Evolutionary conservation across 192 early-diverging fungal species (phyloP), one percentile per base, ranked within the genome.

Genomic region (Backusella luteola): DNA sequence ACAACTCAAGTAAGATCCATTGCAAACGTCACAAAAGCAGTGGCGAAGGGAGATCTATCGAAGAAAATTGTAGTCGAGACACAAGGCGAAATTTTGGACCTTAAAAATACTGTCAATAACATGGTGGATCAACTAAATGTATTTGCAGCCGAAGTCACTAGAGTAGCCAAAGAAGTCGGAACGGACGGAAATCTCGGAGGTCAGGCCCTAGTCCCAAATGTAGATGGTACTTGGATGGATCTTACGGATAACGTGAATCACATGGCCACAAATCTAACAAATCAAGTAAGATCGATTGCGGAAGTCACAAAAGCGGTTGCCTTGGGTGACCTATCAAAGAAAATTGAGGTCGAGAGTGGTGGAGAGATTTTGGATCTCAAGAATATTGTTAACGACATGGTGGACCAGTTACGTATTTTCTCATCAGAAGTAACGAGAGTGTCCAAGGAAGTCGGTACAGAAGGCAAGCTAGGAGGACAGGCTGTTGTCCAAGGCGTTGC

Each of bases 111-210:
- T 1, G 91, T 94, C 39, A 94, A 94, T 78, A 84, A 76, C 0
- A 90, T 94, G 89, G 91, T 91, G 21, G 91, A 90, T 67, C 91
- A 88, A 52, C 68, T 88, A 1, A 80, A 76, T 1, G 84, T 76
- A 1, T 88, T 88, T 79, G 85, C 85, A 6, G 80, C 81, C 32
- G 91, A 94, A 81, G 93, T 93, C 0, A 90, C 90, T 0, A 88
- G 93, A 69, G 91, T 94, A 4, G 90, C 93, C 1, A 78, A 83
- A 0, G 90, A 92, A 78, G 93, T 94, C 19, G 93, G 93, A 4
- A 94, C 91, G 0, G 87, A 91, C 66, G 92, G 92, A 6, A 83
- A 82, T 35, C 75, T 94, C 7, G 92, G 91, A 4, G 88, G 85
- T 7, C 90, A 90, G 74, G 91, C 88, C 35, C 80, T 84, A 11